Evolutionary conservation across 2,329 filamentous ascomycete species (phyloP), one percentile per base, ranked within the genome.

Genomic region (Fusarium chlamydosporum): DNA sequence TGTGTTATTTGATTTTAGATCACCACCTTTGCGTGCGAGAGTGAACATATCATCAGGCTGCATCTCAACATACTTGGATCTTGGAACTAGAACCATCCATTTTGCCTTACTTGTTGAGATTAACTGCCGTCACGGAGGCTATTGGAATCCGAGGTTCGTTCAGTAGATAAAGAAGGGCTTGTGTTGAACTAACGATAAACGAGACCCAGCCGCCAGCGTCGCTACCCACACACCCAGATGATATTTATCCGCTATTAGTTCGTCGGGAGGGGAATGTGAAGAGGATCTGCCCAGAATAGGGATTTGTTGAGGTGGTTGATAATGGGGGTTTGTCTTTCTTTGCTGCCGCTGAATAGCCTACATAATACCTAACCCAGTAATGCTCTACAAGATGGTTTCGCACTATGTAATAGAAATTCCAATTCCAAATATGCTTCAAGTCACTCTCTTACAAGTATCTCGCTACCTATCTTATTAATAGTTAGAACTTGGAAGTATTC

Each of bases 1-100:
- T 11, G 11, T 27, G 20, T 38, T 50, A 12, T 50, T 50, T 50
- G 47, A 50, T 38, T 50, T 50, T 50, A 20, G 15, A 18, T 18
- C 3, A 16, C 16, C 27, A 9, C 16, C 26, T 12, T 37, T n/a
- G 4, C 10, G 11, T 26, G 13, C 15, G 33, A 11, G 7, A 27
- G 8, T 5, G 7, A 3, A 9, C 4, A 18, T 10, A 27, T 18
- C 27, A 7, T 9, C 16, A 9, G 23, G 16, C 4, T n/a, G 16
- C 10, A 9, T 9, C 15, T 35, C 3, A 15, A 35, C 13, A 16
- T 2, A 35, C 13, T n/a, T 7, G 12, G 20, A 50, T n/a, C n/a
- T 20, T 31, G 4, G 6, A 11, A 15, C 9, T 18, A 4, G 23
- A 37, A 16, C 20, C 15, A 13, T 45, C 27, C 11, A 11, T 35